Evolutionary conservation across 2,329 filamentous ascomycete species (phyloP), one percentile per base, ranked within the genome.

Genomic region (Zopfia rhizophila): DNA sequence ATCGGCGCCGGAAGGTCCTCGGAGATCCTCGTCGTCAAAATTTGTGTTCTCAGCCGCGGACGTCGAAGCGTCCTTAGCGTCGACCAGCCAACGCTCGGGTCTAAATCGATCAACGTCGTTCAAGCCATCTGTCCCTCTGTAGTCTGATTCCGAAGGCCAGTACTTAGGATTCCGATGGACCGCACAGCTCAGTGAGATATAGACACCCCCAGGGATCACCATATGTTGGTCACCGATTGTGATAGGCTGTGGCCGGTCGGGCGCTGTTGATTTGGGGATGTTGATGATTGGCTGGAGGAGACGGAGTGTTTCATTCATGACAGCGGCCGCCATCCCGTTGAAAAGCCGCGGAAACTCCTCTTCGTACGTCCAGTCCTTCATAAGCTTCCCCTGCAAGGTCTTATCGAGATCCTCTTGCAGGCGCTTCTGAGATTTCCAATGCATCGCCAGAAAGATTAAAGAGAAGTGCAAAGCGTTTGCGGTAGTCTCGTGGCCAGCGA

Each of bases 401-500:
- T 74, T 72, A 64, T 91, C 85, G 18, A 94, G 72, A 50, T 91
- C 89, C 31, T 78, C 73, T 58, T 93, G 89, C 3, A 93, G 71
- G 5, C 76, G 77, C 17, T 82, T 79, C 63, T 94, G 90, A 1
- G 81, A 81, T 1, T 75, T 70, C 5, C 83, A 83, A 58, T 86
- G 80, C 58, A 84, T 81, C 11, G 89, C 89, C 5, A 93, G 79
- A 56, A 84, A 80, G 24, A 90, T 65, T 3, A 91, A 71, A 2
- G 84, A 79, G 65, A 89, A 91, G 71, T 92, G 87, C 27, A 91
- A 76, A 3, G 83, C 81, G 68, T 89, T 90, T 35, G 89, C 89
- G 2, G 88, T 88, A 1, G 89, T 92, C 70, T 94, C 90, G 69
- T 94, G 89, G 10, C 90, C 90, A 0, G 90, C 89, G 1, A 92